Percentiles rank a stretch among this genome's conserved stretches.
Evolutionary conservation across 208 protist genomes (phyloP).

Genomic region (Angomonas ambiguus): DNA sequence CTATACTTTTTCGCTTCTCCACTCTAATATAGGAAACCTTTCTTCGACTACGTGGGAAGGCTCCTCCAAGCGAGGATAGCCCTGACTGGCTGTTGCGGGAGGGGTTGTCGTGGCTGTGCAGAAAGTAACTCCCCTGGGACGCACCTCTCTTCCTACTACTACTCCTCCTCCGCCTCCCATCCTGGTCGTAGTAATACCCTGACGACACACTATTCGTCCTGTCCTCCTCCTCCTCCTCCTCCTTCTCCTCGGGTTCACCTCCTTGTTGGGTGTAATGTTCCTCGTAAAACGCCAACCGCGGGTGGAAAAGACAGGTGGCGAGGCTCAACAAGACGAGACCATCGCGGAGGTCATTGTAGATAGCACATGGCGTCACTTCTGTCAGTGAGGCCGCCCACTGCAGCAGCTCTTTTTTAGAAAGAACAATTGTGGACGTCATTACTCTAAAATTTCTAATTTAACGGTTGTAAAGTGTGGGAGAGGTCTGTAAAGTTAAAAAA

Average conservation of each 20-base stretch:
- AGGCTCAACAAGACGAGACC: constrained; percentile 51
- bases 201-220: not conserved
- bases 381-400: constrained; percentile 38
- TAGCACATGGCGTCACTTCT: constrained; percentile 33
- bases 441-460: not conserved
- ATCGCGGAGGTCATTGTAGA: constrained; percentile 58
- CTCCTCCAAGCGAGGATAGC: not conserved
- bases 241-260: not conserved
- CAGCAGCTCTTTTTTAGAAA: constrained; percentile 49
- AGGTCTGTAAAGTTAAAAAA: not conserved
- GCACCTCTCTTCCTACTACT: not conserved
- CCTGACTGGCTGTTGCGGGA: not conserved
- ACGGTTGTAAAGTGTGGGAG: not conserved
- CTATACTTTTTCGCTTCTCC: not conserved
- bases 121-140: not conserved
- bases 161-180: not conserved
- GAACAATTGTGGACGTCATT: not conserved
- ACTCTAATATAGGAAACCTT: not conserved
- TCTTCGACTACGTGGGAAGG: not conserved
- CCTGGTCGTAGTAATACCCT: not conserved
- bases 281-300: not conserved
- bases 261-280: not conserved
- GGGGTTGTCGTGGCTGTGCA: not conserved
- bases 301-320: constrained; percentile 25
- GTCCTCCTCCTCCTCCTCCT: not conserved